These are phyloP conservation scores for Cydonia oblonga DNA, from an alignment of 331 rosid genomes.

Conservation along the genomic window DNA sequence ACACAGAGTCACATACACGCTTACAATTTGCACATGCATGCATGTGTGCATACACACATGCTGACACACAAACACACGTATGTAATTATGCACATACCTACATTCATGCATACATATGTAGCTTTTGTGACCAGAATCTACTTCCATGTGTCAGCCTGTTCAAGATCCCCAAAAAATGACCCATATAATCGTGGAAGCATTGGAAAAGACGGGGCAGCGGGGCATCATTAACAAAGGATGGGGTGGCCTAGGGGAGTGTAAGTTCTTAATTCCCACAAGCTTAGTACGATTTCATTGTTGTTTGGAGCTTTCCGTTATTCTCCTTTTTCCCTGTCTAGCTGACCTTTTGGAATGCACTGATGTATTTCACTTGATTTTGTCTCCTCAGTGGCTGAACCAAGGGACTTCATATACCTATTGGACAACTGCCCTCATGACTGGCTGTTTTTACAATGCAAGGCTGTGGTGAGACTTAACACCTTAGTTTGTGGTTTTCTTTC, in stretches of 20 bases:
- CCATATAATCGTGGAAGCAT: slow-evolving; percentile 75
- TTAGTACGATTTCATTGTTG: not conserved
- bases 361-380: slow-evolving; percentile 12
- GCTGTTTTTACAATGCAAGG: slow-evolving; percentile 94
- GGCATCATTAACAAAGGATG: slow-evolving; percentile 98
- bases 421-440: slow-evolving; percentile 94
- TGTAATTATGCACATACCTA: not conserved
- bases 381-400: slow-evolving; percentile 78
- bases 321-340: not conserved
- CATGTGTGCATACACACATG: not conserved
- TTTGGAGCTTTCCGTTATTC: not conserved
- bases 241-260: slow-evolving; percentile 97
- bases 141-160: slow-evolving; percentile 55
- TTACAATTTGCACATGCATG: not conserved
- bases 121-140: not conserved
- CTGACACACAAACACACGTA: not conserved
- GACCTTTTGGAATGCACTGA: not conserved
- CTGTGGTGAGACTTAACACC: slow-evolving; percentile 66
- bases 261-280: slow-evolving; percentile 18
- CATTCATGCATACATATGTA: not conserved
- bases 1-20: not conserved
- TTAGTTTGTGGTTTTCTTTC: not conserved
- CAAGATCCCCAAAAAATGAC: slow-evolving; percentile 93
- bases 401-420: slow-evolving; percentile 61
- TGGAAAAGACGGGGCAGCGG: slow-evolving; percentile 81